These are phyloP conservation scores for Fusarium coffeatum DNA, from an alignment of 2,329 filamentous ascomycete species.

Conservation along the genomic window DNA sequence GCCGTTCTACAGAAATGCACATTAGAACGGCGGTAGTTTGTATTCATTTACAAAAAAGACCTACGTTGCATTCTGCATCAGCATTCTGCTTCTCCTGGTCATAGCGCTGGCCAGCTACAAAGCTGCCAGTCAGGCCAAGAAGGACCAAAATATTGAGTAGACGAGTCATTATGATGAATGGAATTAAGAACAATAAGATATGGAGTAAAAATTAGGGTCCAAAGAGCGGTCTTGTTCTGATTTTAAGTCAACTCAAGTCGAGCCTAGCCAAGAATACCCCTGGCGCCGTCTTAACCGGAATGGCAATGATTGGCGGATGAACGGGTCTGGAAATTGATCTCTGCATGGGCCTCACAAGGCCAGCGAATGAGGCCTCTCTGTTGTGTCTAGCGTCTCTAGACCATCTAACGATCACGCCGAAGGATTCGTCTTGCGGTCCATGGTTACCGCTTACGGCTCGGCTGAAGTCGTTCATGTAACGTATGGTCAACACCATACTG, in stretches of 20 bases:
- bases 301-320: background rate
- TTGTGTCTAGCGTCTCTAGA: background rate
- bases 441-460: background rate
- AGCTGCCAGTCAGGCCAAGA: background rate
- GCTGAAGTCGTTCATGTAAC: background rate
- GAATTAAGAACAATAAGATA: background rate
- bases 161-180: background rate
- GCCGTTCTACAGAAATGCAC: background rate
- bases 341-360: background rate
- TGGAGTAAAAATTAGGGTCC: background rate
- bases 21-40: fast-evolving
- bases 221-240: background rate
- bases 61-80: constrained; percentile 1
- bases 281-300: background rate
- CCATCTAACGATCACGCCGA: background rate
- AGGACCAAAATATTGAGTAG: background rate
- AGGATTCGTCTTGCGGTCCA: background rate
- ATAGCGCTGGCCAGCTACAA: constrained; percentile 1
- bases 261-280: background rate
- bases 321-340: background rate
- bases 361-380: background rate
- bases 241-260: background rate
- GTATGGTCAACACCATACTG: background rate
- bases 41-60: fast-evolving
- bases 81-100: constrained; percentile 11